Conservation (phyloP, 768 basidiomycete species). For the Pleurotus tuoliensis region DNA sequence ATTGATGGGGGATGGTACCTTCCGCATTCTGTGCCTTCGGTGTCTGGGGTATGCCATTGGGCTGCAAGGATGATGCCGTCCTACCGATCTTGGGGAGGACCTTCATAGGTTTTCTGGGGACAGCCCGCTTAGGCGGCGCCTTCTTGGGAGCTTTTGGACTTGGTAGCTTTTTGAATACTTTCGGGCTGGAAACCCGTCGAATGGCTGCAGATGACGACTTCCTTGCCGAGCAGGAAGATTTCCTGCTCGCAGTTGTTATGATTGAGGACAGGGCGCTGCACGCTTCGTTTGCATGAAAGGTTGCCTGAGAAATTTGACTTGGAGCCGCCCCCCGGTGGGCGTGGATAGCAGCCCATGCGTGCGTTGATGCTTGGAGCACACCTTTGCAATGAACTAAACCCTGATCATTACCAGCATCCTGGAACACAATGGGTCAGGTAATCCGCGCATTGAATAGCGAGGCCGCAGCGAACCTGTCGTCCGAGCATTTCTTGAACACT, state of each 20-base stretch:
- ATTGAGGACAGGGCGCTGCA: constrained; percentile 42
- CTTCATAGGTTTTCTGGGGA: constrained; percentile 11
- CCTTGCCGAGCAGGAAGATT: background rate
- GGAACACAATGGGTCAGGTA: background rate
- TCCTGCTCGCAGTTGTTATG: constrained; percentile 14
- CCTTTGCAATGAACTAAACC: constrained; percentile 26
- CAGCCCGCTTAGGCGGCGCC: constrained; percentile 11
- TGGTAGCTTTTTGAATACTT: constrained; percentile 20
- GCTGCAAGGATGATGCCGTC: too few relatives aligned
- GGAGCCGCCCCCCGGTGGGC: constrained; percentile 52
- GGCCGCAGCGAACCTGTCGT: constrained; percentile 32
- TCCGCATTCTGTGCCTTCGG: background rate
- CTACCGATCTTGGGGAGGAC: too few relatives aligned
- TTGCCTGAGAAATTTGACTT: constrained; percentile 41
- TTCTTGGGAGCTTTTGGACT: constrained; percentile 13
- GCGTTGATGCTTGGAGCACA: constrained; percentile 52
- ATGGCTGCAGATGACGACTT: constrained; percentile 15
- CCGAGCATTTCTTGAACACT: constrained; percentile 40
- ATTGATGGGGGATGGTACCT: too few relatives aligned
- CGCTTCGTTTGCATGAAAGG: constrained; percentile 51
- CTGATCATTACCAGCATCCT: constrained; percentile 28
- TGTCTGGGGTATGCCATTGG: background rate
- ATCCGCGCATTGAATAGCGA: background rate
- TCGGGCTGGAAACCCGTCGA: constrained; percentile 23
- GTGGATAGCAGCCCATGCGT: constrained; percentile 71